Base-by-base conservation (phyloP, 2,329 filamentous ascomycete genomes). In the Claviceps spartinae region DNA sequence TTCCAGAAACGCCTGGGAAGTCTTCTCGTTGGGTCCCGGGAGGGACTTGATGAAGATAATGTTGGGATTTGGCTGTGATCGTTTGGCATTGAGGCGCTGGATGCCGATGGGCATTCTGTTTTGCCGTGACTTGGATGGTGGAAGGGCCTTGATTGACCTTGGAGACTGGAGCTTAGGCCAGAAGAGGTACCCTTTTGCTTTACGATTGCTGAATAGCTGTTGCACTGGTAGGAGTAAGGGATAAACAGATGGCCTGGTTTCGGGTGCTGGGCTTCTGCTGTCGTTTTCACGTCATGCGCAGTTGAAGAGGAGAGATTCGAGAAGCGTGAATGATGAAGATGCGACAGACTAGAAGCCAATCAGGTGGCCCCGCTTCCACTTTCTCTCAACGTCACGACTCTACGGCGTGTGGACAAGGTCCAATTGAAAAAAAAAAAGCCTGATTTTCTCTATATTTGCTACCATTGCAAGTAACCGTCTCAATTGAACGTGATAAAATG, bases 21-120 rank as follows among this genome's bases (percentile, higher is more conserved):
- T 72, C 2, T 72, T 69, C 61, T 84, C 76, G 56, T 83, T 77
- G 0, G 77, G 69, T 0, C 85, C 84, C 14, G 81, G 74, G 0
- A 90, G 72, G 1, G 88, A 82, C 61, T 89, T 89, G 69, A 95
- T 91, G 71, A 95, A 95, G 63, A 87, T 80, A 59, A 95, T 87
- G 54, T 81, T 78, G 22, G 80, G 73, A 60, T 93, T 94, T 7
- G 88, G 87, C 54, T 86, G 83, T 51, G 83, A 80, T 46, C 75
- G 78, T 61, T 78, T 85, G 59, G 82, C 82, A 62, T 95, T 95
- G 49, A 94, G 73, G 56, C 88, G 79, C 69, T 88, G 79, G 62
- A 88, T 86, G 50, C 86, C 86, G 52, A 88, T 70, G 48, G 86
- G 85, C 87, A 93, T 93, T 5, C 44, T 48, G 42, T 45, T 7